A percentile compares a stretch with the other conserved stretches of the same genome.
These are phyloP conservation scores for Plenodomus tracheiphilus DNA, from an alignment of 2,329 filamentous ascomycete genomes.

Conservation along the genomic window DNA sequence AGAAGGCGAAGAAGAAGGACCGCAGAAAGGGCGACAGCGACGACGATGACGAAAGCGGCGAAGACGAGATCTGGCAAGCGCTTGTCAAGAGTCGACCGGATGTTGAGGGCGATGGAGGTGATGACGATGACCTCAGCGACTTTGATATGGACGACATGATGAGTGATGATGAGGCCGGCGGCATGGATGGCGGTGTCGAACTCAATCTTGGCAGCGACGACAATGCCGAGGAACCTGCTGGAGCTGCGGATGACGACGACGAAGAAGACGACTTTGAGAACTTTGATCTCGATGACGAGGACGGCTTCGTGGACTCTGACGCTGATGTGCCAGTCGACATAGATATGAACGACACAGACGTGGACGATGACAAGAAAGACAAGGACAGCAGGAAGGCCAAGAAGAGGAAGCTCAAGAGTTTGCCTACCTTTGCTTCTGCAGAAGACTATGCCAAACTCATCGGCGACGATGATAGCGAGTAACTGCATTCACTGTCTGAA, in stretches of 20 bases:
- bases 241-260: constrained; percentile 23
- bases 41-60: constrained; percentile 59
- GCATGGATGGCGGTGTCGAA: constrained; percentile 46
- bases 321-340: constrained; percentile 58
- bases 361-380: constrained; percentile 43
- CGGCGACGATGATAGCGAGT: constrained; percentile 61
- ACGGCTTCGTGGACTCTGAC: constrained; percentile 59
- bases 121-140: constrained; percentile 58
- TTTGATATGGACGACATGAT: constrained; percentile 53
- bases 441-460: constrained; percentile 92
- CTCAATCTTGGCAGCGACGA: constrained; percentile 54
- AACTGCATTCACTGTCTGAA: constrained; percentile 6
- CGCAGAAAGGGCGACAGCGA: constrained; percentile 47
- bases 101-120: constrained; percentile 68
- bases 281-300: constrained; percentile 55
- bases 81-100: constrained; percentile 81
- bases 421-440: constrained; percentile 89
- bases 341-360: constrained; percentile 47
- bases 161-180: constrained; percentile 51
- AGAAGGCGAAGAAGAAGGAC: constrained; percentile 58
- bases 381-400: constrained; percentile 60
- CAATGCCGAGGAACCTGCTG: constrained; percentile 47
- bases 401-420: constrained; percentile 80
- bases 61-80: constrained; percentile 90
- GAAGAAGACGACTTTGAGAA: constrained; percentile 48